These are phyloP conservation scores for Histomonas meleagridis DNA, from an alignment of 208 protist species.

Conservation along the genomic window DNA sequence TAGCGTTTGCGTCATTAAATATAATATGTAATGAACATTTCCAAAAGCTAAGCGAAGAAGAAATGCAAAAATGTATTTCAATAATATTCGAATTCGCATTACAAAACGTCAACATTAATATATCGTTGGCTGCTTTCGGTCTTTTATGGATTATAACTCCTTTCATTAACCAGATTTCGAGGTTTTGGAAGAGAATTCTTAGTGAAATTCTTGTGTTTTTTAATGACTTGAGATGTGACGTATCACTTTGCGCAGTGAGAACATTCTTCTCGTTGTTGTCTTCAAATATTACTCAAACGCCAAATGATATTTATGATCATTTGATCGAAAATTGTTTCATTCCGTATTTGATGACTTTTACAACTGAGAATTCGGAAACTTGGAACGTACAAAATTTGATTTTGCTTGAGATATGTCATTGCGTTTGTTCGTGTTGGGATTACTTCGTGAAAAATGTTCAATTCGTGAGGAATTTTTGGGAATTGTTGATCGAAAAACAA, in stretches of 20 bases:
- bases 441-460: not conserved
- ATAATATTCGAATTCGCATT: not conserved
- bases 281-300: not conserved
- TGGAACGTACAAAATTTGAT: not conserved
- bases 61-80: not conserved
- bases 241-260: not conserved
- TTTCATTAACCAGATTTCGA: not conserved
- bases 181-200: not conserved
- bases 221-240: not conserved
- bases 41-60: not conserved
- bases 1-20: not conserved
- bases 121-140: not conserved
- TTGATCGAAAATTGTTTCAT: not conserved
- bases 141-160: not conserved
- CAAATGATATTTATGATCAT: not conserved
- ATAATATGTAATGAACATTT: not conserved
- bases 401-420: not conserved
- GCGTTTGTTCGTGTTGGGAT: not conserved
- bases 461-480: not conserved
- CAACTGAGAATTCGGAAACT: not conserved
- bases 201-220: not conserved
- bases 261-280: constrained; percentile 5
- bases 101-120: not conserved
- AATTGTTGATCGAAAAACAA: constrained; percentile 1
- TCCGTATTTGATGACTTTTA: not conserved